Evolutionary conservation across 768 basidiomycete genomes (phyloP), one percentile per base, ranked within the genome.

Genomic region (Pleurotus djamor): DNA sequence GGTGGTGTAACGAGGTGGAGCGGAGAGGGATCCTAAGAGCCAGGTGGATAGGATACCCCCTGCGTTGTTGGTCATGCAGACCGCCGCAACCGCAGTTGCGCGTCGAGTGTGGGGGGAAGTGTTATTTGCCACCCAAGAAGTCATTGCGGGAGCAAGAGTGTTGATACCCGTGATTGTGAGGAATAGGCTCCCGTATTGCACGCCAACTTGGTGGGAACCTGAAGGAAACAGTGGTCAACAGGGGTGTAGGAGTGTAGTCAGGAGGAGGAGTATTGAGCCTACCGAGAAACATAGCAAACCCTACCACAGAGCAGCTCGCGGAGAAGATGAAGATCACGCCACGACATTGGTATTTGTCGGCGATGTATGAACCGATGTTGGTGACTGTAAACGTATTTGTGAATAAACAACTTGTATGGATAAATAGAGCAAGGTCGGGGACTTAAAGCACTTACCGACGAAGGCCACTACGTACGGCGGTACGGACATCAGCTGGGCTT

Each of bases 401-500:
- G n/a, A n/a, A n/a, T n/a, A n/a, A n/a, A 7, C 10, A n/a, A 41
- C n/a, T 37, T 36, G n/a, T n/a, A n/a, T n/a, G n/a, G 4, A 16
- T 21, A 33, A 43, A 36, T 14, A 48, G 5, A 28, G 4, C 28
- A 28, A 47, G 33, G 17, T 52, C 0, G 32, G 13, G 37, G 14
- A 1, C n/a, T n/a, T 36, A 8, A 8, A n/a, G 14, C 36, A 54
- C 75, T 16, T 47, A 73, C 76, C 65, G 12, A 70, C 63, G 63
- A 77, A 77, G 13, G 73, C 72, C 10, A 66, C 54, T 0, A 67
- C 73, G 16, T 67, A 76, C 1, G 77, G 77, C 13, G 63, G 64
- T 2, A 82, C 80, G 6, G 76, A 79, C 70, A 80, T 76, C 3
- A 83, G 69, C 63, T 83, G 80, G 16, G 76, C 76, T 34, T 67